phyloP scores from a whole-genome alignment of 2,329 filamentous ascomycete species.

The Trichoderma arundinaceum region DNA sequence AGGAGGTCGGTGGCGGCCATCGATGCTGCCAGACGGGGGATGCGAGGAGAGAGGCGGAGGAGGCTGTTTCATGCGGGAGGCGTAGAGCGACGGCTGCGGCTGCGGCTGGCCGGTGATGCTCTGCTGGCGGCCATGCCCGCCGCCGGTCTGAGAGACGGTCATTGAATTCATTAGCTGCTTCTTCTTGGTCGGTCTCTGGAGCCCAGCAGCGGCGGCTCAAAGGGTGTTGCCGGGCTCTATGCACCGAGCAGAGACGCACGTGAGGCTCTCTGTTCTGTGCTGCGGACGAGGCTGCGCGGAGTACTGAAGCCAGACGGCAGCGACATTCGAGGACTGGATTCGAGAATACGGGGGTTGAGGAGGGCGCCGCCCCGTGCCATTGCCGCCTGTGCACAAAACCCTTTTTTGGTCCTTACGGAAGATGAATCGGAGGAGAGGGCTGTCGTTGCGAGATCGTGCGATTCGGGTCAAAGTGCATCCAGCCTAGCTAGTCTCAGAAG shows the following conservation, averaged over 20 bases:
- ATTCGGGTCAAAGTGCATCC: conserved; percentile 4
- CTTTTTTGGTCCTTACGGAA: conserved; percentile 2
- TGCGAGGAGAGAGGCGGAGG: conserved; percentile 31
- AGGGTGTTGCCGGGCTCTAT: conserved; percentile 33
- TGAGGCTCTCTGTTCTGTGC: conserved; percentile 12
- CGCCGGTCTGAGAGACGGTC: conserved; percentile 33
- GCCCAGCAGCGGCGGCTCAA: conserved; percentile 34
- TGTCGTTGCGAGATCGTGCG: conserved; percentile 1
- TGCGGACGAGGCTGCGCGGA: neutral
- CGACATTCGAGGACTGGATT: conserved; percentile 24
- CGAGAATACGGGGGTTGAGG: conserved; percentile 18
- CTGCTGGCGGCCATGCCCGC: conserved; percentile 30
- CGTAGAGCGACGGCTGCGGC: conserved; percentile 37
- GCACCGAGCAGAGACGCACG: conserved; percentile 17
- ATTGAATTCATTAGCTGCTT: conserved; percentile 35
- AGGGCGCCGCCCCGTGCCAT: conserved; percentile 32
- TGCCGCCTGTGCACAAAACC: conserved; percentile 28
- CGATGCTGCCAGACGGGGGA: conserved; percentile 6
- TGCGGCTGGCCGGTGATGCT: conserved; percentile 34
- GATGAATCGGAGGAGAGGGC: conserved; percentile 1
- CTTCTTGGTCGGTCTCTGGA: conserved; percentile 19
- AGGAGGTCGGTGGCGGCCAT: conserved; percentile 23
- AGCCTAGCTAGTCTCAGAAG: conserved; percentile 19
- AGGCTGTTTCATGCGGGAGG: conserved; percentile 35
- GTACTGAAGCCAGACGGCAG: conserved; percentile 12